Percentiles rank a stretch among this genome's conserved stretches.
Evolutionary conservation across 2,329 filamentous ascomycete genomes (phyloP).

Genomic region (Xylariaceae sp.): DNA sequence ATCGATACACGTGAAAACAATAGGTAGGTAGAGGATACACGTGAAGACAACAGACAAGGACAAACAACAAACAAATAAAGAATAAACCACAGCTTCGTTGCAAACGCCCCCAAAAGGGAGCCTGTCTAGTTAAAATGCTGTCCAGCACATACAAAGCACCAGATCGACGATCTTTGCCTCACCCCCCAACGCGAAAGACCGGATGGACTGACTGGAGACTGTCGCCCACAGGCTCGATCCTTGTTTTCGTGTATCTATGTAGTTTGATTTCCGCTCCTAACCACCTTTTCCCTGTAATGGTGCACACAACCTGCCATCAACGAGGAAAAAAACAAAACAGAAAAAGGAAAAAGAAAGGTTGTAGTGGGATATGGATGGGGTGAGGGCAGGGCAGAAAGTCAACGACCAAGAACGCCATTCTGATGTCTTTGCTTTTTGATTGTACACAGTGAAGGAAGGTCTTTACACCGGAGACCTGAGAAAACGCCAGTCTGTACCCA

Average conservation of each 20-base stretch:
- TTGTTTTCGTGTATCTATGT: conserved; percentile 6
- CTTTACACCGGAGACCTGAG: conserved; percentile 8
- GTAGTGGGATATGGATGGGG: neutral
- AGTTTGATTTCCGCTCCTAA: conserved; percentile 3
- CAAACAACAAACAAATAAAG: too few species aligned
- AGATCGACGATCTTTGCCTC: too few species aligned
- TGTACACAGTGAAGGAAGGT: conserved; percentile 14
- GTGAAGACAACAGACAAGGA: too few species aligned
- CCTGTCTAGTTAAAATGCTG: too few species aligned
- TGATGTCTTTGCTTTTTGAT: conserved; percentile 16
- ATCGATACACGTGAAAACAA: too few species aligned
- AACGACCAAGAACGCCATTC: conserved; percentile 15
- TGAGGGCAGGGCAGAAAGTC: neutral
- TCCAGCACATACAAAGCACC: too few species aligned
- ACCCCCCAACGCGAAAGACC: too few species aligned
- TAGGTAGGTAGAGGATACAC: too few species aligned
- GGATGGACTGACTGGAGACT: neutral
- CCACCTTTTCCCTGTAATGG: neutral
- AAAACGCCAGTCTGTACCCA: conserved; percentile 16
- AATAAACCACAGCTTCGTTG: too few species aligned
- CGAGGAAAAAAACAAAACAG: neutral
- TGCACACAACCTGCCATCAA: neutral
- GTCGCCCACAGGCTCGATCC: neutral
- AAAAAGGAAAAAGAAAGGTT: neutral
- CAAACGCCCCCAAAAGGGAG: too few species aligned